phyloP scores from a whole-genome alignment of 257 asterid genomes.

The Solanum chiquidenum region DNA sequence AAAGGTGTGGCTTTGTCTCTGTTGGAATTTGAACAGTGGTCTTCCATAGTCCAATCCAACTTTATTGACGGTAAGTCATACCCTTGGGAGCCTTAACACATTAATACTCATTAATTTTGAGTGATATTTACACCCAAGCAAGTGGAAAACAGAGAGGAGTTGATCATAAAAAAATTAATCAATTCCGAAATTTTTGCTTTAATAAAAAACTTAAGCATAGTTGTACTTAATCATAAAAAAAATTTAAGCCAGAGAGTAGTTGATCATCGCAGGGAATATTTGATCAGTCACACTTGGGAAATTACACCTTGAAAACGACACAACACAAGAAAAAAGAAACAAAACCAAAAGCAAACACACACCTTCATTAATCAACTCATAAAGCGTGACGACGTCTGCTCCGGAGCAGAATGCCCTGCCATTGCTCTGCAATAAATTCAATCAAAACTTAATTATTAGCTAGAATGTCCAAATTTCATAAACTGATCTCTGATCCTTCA shows the following conservation, averaged over 20 bases:
- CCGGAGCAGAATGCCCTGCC: constrained; percentile 83
- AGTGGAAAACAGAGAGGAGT: neutral
- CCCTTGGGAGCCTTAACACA: neutral
- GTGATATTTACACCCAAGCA: neutral
- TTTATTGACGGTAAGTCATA: neutral
- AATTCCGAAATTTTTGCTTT: neutral
- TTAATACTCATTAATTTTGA: neutral
- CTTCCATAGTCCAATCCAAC: neutral
- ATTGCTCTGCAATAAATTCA: constrained; percentile 49
- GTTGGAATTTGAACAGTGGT: neutral
- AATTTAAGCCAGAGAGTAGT: neutral
- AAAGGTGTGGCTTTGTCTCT: neutral
- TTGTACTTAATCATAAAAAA: neutral
- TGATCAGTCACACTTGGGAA: neutral
- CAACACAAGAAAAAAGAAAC: neutral
- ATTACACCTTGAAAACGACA: neutral
- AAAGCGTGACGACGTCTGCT: constrained; percentile 54
- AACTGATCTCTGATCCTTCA: neutral
- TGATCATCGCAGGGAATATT: neutral
- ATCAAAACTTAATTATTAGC: constrained; percentile 1
- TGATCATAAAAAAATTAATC: neutral
- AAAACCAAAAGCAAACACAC: constrained; percentile 11
- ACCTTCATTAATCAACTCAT: constrained; percentile 73
- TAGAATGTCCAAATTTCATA: neutral
- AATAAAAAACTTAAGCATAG: neutral